Percentiles rank a stretch among this genome's conserved stretches.
Evolutionary conservation across 2,329 filamentous ascomycete genomes (phyloP).

Genomic region (Trichoderma sp.): DNA sequence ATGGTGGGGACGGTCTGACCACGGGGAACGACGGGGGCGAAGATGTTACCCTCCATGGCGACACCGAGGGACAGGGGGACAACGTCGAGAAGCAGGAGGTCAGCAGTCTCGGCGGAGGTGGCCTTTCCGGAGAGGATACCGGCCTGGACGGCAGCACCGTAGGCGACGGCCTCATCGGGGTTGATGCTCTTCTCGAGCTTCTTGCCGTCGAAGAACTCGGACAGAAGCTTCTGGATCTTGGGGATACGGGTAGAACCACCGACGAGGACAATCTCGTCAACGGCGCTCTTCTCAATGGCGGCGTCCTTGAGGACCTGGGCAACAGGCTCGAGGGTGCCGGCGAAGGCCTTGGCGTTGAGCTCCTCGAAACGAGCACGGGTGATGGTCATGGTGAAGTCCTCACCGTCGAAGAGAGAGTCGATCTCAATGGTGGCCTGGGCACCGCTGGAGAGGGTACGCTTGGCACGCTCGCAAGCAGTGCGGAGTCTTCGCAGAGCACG

Average conservation of each 20-base stretch:
- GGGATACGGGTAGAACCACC: conserved; percentile 99
- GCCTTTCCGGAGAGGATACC: conserved; percentile 99
- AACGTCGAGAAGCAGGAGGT: conserved; percentile 95
- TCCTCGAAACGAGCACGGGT: conserved; percentile 99
- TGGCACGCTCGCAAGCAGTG: conserved; percentile 98
- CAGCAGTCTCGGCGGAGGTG: conserved; percentile 88
- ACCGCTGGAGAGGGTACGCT: conserved; percentile 96
- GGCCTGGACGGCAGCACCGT: conserved; percentile 97
- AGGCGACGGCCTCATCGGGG: conserved; percentile 98
- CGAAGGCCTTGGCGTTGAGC: conserved; percentile 93
- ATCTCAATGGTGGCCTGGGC: conserved; percentile 98
- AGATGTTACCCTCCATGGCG: conserved; percentile 99
- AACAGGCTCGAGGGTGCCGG: conserved; percentile 90
- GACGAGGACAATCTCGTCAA: conserved; percentile 98
- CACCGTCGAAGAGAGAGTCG: conserved; percentile 95
- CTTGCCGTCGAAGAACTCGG: conserved; percentile 99
- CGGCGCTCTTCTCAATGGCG: conserved; percentile 80
- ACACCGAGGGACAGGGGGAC: conserved; percentile 96
- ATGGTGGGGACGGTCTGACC: conserved; percentile 75
- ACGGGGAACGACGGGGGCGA: conserved; percentile 86
- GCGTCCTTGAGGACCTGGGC: conserved; percentile 97
- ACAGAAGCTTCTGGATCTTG: conserved; percentile 97
- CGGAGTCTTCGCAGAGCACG: conserved; percentile 94
- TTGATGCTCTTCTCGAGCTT: conserved; percentile 99
- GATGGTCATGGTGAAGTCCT: conserved; percentile 96